Evolutionary conservation across 1,284 basidiomycete species (phyloP).

Genomic region (Exobasidium cylindrosporum): DNA sequence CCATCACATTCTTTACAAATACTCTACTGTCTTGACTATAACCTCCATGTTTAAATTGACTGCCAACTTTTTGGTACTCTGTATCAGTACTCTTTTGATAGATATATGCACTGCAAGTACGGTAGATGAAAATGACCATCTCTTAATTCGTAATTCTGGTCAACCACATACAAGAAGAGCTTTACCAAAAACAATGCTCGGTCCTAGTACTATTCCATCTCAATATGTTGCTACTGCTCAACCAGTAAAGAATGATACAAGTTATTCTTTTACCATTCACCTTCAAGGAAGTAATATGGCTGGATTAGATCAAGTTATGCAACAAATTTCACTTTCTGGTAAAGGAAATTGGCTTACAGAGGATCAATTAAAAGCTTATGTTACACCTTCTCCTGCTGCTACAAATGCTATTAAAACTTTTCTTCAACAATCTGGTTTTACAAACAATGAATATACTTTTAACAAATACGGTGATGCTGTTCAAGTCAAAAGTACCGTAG

Average conservation of each 20-base stretch:
- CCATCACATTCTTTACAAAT: too few species aligned
- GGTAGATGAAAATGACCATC: too few species aligned
- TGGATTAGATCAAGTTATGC: conserved; percentile 18
- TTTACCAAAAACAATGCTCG: too few species aligned
- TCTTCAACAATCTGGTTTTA: conserved; percentile 15
- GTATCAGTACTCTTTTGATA: too few species aligned
- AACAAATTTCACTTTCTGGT: conserved; percentile 16
- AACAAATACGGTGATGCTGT: conserved; percentile 10
- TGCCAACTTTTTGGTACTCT: too few species aligned
- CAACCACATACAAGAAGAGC: too few species aligned
- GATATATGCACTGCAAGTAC: too few species aligned
- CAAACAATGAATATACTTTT: neutral
- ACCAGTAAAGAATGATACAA: neutral
- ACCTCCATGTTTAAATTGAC: too few species aligned
- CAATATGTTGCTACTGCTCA: too few species aligned
- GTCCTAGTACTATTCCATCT: too few species aligned
- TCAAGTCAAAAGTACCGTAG: conserved; percentile 20
- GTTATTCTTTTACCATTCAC: conserved; percentile 17
- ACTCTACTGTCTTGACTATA: too few species aligned
- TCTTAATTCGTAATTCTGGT: too few species aligned
- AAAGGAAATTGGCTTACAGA: conserved; percentile 11
- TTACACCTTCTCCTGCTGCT: conserved; percentile 7
- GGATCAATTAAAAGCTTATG: conserved; percentile 21
- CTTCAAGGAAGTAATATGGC: conserved; percentile 13
- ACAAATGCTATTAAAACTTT: conserved; percentile 12